Evolutionary conservation across 73 alveolate genomes (phyloP).

Genomic region (Paraurostyla sp.): DNA sequence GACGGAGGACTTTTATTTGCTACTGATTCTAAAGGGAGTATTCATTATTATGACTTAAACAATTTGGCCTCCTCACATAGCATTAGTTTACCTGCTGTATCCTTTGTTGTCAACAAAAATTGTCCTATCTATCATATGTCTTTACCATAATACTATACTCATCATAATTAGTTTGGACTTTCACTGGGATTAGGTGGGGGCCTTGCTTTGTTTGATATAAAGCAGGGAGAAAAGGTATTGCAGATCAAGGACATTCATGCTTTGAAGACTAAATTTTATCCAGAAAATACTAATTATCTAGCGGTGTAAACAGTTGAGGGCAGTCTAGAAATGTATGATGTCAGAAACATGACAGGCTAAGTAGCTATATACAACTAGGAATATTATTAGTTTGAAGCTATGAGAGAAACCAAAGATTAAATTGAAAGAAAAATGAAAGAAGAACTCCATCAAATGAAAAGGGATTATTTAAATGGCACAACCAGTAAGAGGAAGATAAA

Average conservation of each 20-base stretch:
- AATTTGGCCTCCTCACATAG: not conserved
- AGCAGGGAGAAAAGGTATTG: conserved; percentile 6
- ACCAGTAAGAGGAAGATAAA: conserved; percentile 11
- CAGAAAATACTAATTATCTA: conserved; percentile 20
- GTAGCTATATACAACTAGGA: not conserved
- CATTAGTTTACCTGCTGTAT: not conserved
- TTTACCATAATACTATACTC: not conserved
- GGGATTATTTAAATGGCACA: not conserved
- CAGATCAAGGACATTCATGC: conserved; percentile 16
- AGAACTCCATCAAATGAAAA: conserved; percentile 5
- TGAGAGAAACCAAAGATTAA: not conserved
- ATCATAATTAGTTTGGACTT: conserved; percentile 10
- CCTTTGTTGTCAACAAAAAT: not conserved
- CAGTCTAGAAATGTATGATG: conserved; percentile 38
- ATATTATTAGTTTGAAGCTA: not conserved
- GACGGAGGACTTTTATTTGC: conserved; percentile 27
- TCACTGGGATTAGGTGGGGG: conserved; percentile 29
- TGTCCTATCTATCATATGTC: conserved; percentile 2
- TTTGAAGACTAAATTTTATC: not conserved
- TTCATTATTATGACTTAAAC: conserved; percentile 15
- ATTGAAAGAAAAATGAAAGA: conserved; percentile 24
- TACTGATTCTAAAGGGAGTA: not conserved
- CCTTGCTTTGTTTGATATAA: conserved; percentile 17
- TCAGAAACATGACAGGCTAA: conserved; percentile 31
- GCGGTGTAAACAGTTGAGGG: conserved; percentile 25